Evolutionary conservation across 1,284 basidiomycete species (phyloP), one percentile per base, ranked within the genome.

Genomic region (Porodaedalea pini): DNA sequence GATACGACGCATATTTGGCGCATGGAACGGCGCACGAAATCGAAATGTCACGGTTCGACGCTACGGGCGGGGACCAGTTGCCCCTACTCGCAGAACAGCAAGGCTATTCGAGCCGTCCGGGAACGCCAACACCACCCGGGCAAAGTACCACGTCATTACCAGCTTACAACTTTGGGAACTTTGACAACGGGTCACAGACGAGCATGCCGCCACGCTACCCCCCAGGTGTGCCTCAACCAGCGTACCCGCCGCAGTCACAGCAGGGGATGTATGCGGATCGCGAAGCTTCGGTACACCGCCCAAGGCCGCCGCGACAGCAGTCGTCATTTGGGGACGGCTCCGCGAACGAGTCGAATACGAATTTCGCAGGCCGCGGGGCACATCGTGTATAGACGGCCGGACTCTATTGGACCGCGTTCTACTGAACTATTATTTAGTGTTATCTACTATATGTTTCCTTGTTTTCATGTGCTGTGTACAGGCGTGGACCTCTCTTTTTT

Each of bases 1-100:
- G 72, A 15, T 86, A 83, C 64, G 79, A 85, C 25, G 76, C 76
- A 3, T 89, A 88, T 66, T 70, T 85, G 29, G 68, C 73, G 15
- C 70, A 73, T 34, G 78, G 79, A 0, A 68, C 71, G 8, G 56
- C 59, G 29, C 71, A 63, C 27, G 74, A 83, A 32, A 82, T 86
- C 49, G 86, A 88, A 67, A 73, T 88, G 61, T 68, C 75, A 3
- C 75, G 77, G 21, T 68, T 86, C 41, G 79, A 80, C 56, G 68
- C 72, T 4, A 79, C 79, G 62, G 73, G 41, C 34, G 44, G 43
- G 75, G 83, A 86, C 57, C 68, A 73, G 17, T 65, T 77, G 56
- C 86, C 86, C 2, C 67, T 88, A 13, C 74, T 88, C 41, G 70
- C 68, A 40, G 68, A 55, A 13, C 52, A 54, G 31, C 51, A 43